phyloP scores from a whole-genome alignment of 768 basidiomycete species.

The Suillus discolor region DNA sequence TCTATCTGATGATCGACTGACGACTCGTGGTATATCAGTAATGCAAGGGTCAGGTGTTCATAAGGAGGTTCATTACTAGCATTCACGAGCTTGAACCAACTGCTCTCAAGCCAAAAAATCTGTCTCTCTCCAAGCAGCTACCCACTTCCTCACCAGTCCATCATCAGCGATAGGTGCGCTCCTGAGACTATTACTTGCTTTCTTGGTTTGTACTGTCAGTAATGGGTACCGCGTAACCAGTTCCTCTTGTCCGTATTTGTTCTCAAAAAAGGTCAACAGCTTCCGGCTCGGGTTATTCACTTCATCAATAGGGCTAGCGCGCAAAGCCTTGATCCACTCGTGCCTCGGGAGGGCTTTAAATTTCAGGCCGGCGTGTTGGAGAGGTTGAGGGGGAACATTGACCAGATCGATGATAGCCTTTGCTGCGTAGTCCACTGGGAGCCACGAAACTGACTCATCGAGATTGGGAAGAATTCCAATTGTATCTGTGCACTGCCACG shows the following conservation, averaged over 20 bases:
- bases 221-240: conserved; percentile 13
- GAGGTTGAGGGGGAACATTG: conserved; percentile 17
- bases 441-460: conserved; percentile 43
- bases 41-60: background rate
- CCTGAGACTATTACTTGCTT: conserved; percentile 21
- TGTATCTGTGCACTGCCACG: conserved; percentile 42
- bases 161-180: conserved; percentile 19
- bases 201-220: conserved; percentile 15
- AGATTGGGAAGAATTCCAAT: conserved; percentile 37
- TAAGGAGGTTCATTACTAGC: too few species aligned
- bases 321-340: conserved; percentile 27
- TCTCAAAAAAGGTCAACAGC: conserved; percentile 26
- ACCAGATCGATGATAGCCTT: conserved; percentile 49
- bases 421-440: conserved; percentile 56
- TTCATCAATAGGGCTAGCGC: conserved; percentile 25
- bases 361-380: conserved; percentile 38
- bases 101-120: conserved; percentile 34
- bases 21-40: background rate
- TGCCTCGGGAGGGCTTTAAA: conserved; percentile 21
- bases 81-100: background rate
- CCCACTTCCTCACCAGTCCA: conserved; percentile 44
- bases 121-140: conserved; percentile 42
- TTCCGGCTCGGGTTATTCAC: conserved; percentile 28
- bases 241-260: conserved; percentile 23
- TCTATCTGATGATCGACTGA: background rate